Conservation (phyloP, 2,329 filamentous ascomycete species). For the Diaporthe amygdali region DNA sequence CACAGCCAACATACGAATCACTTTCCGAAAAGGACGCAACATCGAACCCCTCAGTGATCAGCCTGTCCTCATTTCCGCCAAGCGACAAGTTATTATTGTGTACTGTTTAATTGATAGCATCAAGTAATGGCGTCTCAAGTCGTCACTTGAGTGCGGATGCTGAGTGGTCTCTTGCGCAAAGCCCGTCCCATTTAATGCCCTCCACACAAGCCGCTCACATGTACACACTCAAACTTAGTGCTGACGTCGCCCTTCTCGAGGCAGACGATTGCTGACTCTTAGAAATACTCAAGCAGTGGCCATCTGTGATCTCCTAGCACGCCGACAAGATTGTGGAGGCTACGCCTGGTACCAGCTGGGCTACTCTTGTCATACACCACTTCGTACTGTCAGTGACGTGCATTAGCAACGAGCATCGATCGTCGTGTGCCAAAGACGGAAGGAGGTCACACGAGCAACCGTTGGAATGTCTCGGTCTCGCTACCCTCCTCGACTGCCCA, state of each 20-base stretch:
- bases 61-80: no score
- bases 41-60: neutral
- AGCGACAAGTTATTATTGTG: neutral
- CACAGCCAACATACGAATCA: no score
- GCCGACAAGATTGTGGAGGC: neutral
- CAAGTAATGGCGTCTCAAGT: neutral
- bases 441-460: constrained; percentile 19
- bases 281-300: neutral
- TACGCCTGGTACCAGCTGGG: neutral
- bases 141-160: no score
- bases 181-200: no score
- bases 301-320: neutral
- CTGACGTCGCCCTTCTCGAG: neutral
- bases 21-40: neutral
- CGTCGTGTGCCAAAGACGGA: neutral
- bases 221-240: no score
- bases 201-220: neutral
- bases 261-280: neutral
- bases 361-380: neutral
- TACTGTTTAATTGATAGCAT: neutral
- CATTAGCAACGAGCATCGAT: neutral
- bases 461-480: neutral
- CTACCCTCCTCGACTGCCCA: no score
- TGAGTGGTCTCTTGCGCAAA: neutral
- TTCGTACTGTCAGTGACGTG: neutral